Evolutionary conservation across 306 rosid species (phyloP).

Genomic region (Chamaecrista fasciculata): DNA sequence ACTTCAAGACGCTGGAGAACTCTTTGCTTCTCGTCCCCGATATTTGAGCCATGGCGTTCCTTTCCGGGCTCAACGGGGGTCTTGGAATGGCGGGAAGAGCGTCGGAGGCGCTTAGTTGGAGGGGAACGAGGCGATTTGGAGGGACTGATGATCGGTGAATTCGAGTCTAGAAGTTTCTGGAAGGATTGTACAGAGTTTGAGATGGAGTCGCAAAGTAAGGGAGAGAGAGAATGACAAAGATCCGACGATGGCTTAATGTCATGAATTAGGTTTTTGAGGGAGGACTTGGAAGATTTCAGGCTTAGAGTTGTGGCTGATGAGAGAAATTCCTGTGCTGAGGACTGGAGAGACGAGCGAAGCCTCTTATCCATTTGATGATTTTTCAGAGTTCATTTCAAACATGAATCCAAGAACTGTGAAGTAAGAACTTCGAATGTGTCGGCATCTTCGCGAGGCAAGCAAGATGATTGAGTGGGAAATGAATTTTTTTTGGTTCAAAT

Average conservation of each 20-base stretch:
- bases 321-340: conserved; percentile 68
- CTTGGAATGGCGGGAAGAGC: conserved; percentile 54
- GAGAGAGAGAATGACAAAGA: conserved; percentile 60
- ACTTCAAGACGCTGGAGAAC: conserved; percentile 48
- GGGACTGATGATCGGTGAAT: conserved; percentile 21
- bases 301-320: conserved; percentile 41
- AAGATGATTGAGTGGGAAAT: conserved; percentile 24
- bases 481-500: conserved; percentile 27
- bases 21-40: conserved; percentile 24
- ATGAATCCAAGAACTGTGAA: background rate
- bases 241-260: conserved; percentile 53
- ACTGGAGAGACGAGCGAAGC: conserved; percentile 63
- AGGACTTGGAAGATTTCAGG: conserved; percentile 63
- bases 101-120: conserved; percentile 62
- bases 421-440: background rate
- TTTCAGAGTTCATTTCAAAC: background rate
- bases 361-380: conserved; percentile 60
- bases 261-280: conserved; percentile 72
- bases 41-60: conserved; percentile 5
- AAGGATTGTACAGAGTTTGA: conserved; percentile 45
- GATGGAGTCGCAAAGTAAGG: conserved; percentile 53
- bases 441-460: background rate
- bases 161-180: conserved; percentile 30
- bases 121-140: conserved; percentile 53
- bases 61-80: conserved; percentile 16